Evolutionary conservation across 1,284 basidiomycete genomes (phyloP), one percentile per base, ranked within the genome.

Genomic region (Heterobasidion irregulare): DNA sequence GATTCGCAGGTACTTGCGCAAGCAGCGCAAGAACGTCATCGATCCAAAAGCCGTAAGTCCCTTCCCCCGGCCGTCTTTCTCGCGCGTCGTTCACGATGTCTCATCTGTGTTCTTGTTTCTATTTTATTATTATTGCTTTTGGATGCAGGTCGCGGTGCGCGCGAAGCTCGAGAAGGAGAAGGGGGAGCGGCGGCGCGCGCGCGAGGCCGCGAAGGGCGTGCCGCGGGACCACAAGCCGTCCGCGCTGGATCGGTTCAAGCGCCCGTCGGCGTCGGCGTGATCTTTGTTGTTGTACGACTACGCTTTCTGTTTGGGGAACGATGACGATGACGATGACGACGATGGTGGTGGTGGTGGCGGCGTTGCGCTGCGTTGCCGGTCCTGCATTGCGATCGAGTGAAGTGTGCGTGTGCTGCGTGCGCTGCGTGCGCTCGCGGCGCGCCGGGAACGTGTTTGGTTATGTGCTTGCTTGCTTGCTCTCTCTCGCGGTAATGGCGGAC

Each of bases 1-100:
- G 2, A 15, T 12, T 33, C 16, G n/a, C 56, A 81, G 80, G 53
- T 88, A 84, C 68, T 69, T 96, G 57, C 79, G 89, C 61, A 94
- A 94, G 73, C 89, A 94, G 70, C 83, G 91, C 67, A 94, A 94
- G 76, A 96, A 97, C 64, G 90, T 97, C 55, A 82, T 97, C 60
- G 93, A 96, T 68, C 90, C 92, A 32, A 79, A 83, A 50, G 82
- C 88, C 55, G 92, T 95, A 64, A 64, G 86, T 77, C 41, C 45
- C n/a, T 0, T 26, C 26, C 26, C 26, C 26, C 2, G n/a, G 26
- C 26, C 26, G 6, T 53, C 19, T 8, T 56, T 51, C 6, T 13
- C n/a, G 19, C 56, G n/a, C n/a, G 0, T n/a, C n/a, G n/a, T 6
- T 41, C n/a, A n/a, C n/a, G 12, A 41, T 15, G n/a, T 47, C 26